Conservation (phyloP, 2,329 filamentous ascomycete genomes). For the Xylaria sp. region DNA sequence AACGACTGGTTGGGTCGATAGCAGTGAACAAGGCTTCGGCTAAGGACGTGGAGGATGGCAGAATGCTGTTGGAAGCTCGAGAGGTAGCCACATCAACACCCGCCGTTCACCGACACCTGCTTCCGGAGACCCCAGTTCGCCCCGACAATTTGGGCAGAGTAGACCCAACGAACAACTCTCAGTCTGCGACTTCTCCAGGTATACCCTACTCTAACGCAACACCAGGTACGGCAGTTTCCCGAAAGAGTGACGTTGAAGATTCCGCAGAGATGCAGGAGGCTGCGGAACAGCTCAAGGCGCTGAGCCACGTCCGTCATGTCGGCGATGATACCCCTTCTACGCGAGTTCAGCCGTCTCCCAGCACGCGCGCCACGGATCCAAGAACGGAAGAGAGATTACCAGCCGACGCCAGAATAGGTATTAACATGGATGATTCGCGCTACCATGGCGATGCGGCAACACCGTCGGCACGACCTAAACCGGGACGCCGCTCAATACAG, state of each 20-base stretch:
- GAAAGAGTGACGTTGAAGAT: constrained; percentile 61
- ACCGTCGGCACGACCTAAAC: constrained; percentile 49
- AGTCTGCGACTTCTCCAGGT: constrained; percentile 32
- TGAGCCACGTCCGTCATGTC: constrained; percentile 66
- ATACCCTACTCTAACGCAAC: constrained; percentile 35
- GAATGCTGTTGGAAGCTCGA: constrained; percentile 60
- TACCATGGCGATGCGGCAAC: constrained; percentile 44
- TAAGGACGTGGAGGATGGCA: constrained; percentile 62
- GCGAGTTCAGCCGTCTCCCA: constrained; percentile 33
- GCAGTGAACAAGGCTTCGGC: constrained; percentile 52
- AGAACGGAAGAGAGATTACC: constrained; percentile 51
- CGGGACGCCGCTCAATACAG: constrained; percentile 53
- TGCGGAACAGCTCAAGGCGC: constrained; percentile 68
- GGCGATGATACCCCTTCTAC: constrained; percentile 51
- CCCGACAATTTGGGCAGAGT: constrained; percentile 34
- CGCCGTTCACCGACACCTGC: constrained; percentile 37
- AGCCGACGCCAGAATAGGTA: constrained; percentile 49
- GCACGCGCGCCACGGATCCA: constrained; percentile 38
- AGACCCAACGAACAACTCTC: constrained; percentile 37
- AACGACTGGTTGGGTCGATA: constrained; percentile 58
- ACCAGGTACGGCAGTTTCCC: constrained; percentile 40
- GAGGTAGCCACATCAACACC: constrained; percentile 50
- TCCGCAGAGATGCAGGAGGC: constrained; percentile 74
- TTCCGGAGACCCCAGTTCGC: constrained; percentile 42
- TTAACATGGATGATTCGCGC: constrained; percentile 48